Evolutionary conservation across 306 rosid genomes (phyloP), one percentile per base, ranked within the genome.

Genomic region (Sindora glabra): DNA sequence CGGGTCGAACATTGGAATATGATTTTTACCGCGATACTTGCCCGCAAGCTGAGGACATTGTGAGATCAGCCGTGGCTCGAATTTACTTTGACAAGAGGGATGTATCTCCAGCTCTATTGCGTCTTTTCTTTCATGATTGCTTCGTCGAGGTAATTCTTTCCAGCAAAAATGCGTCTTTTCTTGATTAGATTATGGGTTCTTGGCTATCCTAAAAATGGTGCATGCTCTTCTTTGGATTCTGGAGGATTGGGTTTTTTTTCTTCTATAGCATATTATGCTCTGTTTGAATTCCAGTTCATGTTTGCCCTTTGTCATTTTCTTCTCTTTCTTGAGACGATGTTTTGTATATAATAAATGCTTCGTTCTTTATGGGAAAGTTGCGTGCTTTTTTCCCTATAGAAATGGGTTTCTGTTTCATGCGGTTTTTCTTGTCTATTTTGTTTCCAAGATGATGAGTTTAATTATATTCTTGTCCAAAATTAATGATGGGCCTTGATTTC

Each of bases 71-170:
- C 2, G 68, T 86, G 29, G 65, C 88, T 56, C 77, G 71, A 38
- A 30, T 88, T 5, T 80, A 79, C 80, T 59, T 68, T 16, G 79
- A 64, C 13, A 82, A 76, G 2, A 62, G 74, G 16, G 79, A 82
- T 8, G 71, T 77, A 23, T 68, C 95, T 1, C 72, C 95, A 0
- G 79, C 85, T 56, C 79, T 92, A 14, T 82, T 92, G 8, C 89
- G 96, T 39, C 95, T 92, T 50, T 85, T 83, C 76, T 92, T 92
- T 65, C 98, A 88, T 22, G 96, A 88, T 9, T 92, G 98, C 84
- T 88, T 92, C 79, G 77, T 88, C 36, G 69, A 75, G 81, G 97
- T 85, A 19, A 9, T 53, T 49, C 52, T 32, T 40, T 58, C 6
- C 42, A 23, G 0, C 17, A 3, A 21, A 0, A 18, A n/a, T 27